Conservation (phyloP, 495 filamentous ascomycete genomes). For the Aspergillus olivimuriae region DNA sequence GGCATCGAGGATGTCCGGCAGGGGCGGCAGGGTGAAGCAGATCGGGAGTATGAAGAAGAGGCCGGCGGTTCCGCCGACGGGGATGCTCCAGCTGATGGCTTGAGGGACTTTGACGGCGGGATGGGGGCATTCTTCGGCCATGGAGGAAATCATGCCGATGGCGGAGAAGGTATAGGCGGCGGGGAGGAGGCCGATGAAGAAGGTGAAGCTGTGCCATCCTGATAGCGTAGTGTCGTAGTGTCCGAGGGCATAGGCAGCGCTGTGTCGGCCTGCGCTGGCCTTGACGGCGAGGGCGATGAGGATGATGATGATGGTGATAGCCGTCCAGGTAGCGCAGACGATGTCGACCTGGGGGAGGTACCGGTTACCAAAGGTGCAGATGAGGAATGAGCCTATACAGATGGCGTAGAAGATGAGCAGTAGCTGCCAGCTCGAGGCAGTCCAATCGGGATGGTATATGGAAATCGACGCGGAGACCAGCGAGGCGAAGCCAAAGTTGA, state of each 20-base stretch:
- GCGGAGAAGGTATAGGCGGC: constrained; percentile 46
- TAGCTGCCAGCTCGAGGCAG: constrained; percentile 49
- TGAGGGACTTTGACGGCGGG: constrained; percentile 40
- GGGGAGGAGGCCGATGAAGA: constrained; percentile 48
- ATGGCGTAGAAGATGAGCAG: constrained; percentile 55
- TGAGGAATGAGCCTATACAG: constrained; percentile 45
- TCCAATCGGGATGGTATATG: constrained; percentile 51
- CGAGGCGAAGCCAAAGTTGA: constrained; percentile 61
- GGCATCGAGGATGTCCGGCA: constrained; percentile 34
- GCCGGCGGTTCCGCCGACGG: constrained; percentile 13
- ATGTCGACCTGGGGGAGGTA: constrained; percentile 51
- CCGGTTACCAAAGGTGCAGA: constrained; percentile 52
- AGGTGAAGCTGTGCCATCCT: constrained; percentile 42
- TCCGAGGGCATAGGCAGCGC: constrained; percentile 34
- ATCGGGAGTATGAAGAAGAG: constrained; percentile 32
- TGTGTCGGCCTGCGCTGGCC: constrained; percentile 37
- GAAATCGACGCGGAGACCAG: constrained; percentile 51
- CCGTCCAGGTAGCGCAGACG: constrained; percentile 36
- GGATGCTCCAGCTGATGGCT: constrained; percentile 36
- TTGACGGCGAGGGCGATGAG: constrained; percentile 35
- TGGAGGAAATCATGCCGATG: constrained; percentile 46
- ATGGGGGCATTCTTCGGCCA: constrained; percentile 44
- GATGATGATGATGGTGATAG: constrained; percentile 32
- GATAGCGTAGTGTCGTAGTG: constrained; percentile 44
- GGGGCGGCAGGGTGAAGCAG: constrained; percentile 39